Evolutionary conservation across 2,329 filamentous ascomycete genomes (phyloP), one percentile per base, ranked within the genome.

Genomic region (Ampelomyces quisqualis): DNA sequence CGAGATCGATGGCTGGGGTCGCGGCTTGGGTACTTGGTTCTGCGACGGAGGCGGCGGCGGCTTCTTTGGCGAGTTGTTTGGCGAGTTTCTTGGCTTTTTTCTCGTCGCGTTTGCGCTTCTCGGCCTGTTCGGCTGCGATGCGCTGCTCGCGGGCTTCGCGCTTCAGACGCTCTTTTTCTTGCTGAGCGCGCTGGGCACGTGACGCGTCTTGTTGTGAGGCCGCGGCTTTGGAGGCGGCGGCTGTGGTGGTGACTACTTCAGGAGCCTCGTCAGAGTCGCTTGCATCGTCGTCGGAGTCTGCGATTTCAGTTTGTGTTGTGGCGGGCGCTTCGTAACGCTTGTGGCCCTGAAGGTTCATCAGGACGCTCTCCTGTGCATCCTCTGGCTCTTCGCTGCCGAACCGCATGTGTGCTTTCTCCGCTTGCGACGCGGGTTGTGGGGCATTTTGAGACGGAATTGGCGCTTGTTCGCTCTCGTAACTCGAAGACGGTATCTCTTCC

Each of bases 261-360:
- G 68, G 66, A 5, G 65, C 67, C 45, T 68, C 65, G 40, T 68
- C 67, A 0, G 65, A 64, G 47, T 67, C 65, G 47, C 50, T 60
- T 21, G 45, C 58, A 10, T 57, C 54, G 41, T 58, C 58, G 11
- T 64, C 56, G 8, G 33, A 35, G n/a, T 55, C 49, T 9, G 49
- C 37, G 15, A 48, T 36, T 7, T 43, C 40, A 10, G 34, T 9
- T 15, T 29, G 37, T 18, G 38, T 19, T 6, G 40, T 22, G 23
- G 24, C 34, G 4, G 24, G 38, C 11, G 33, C 38, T 27, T 53
- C 38, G 35, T 48, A 53, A 15, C 37, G 43, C 18, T 47, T 48
- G 34, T 47, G 47, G 20, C 41, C 43, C 35, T 53, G 45, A n/a
- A 38, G 37, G 43, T 47, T 53, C 18, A 36, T 32, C 19, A 19